A percentile compares a stretch with the other conserved stretches of the same genome.
Conservation (phyloP, 2,329 filamentous ascomycete genomes). For the Furcasterigmium furcatum region DNA sequence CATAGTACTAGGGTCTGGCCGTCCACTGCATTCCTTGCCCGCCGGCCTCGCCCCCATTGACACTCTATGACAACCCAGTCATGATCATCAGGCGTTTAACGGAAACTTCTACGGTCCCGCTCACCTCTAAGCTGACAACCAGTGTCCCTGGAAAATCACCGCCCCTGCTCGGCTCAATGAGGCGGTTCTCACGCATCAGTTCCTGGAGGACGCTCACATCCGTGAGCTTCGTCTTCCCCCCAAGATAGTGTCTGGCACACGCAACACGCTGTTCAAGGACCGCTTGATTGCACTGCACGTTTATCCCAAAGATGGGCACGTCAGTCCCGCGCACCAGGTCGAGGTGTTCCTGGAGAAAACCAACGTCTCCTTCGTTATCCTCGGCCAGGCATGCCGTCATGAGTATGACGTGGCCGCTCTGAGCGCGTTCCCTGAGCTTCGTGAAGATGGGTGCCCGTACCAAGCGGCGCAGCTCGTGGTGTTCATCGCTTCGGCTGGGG, state of each 20-base stretch:
- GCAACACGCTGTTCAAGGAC: slow-evolving; percentile 5
- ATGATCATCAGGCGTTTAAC: slow-evolving; percentile 1
- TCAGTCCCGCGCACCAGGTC: slow-evolving; percentile 4
- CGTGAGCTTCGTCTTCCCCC: slow-evolving; percentile 8
- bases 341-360: slow-evolving; percentile 12
- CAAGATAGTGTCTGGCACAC: slow-evolving; percentile 3
- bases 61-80: too few relatives aligned
- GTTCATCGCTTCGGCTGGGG: slow-evolving; percentile 10
- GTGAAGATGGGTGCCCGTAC: slow-evolving; percentile 13
- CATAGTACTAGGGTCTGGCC: too few relatives aligned
- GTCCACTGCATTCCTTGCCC: too few relatives aligned
- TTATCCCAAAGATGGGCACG: slow-evolving; percentile 11
- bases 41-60: too few relatives aligned
- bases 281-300: slow-evolving; percentile 5
- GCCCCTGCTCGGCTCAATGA: not conserved
- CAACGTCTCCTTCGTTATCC: slow-evolving; percentile 3
- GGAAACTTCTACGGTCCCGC: slow-evolving; percentile 6
- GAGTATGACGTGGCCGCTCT: slow-evolving; percentile 7
- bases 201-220: slow-evolving; percentile 1
- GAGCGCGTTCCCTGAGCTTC: slow-evolving; percentile 7
- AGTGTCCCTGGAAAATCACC: not conserved
- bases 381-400: slow-evolving; percentile 7
- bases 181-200: not conserved
- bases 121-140: slow-evolving; percentile 7
- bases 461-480: slow-evolving; percentile 13